These are phyloP conservation scores for Durotheca rogersii DNA, from an alignment of 495 filamentous ascomycete genomes.

Conservation along the genomic window DNA sequence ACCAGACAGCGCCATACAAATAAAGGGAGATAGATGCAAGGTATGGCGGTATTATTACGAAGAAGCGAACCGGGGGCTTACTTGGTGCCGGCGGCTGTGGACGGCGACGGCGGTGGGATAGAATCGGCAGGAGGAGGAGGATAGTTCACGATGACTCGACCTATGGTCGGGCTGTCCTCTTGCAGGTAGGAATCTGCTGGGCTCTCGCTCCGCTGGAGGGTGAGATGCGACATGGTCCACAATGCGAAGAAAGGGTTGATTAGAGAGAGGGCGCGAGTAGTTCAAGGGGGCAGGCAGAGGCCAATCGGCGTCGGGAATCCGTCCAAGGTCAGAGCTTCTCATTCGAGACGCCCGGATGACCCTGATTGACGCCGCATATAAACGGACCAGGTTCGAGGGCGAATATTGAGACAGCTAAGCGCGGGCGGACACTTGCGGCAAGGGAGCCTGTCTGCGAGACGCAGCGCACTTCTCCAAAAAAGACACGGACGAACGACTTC, in stretches of 20 bases:
- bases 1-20: neutral
- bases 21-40: neutral
- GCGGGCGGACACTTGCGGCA: conserved; percentile 24
- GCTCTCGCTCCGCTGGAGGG: conserved; percentile 42
- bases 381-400: conserved; percentile 27
- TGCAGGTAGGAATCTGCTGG: conserved; percentile 36
- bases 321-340: conserved; percentile 42
- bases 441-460: neutral
- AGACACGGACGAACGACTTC: neutral
- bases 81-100: conserved; percentile 16
- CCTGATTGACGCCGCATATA: conserved; percentile 54
- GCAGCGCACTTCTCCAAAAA: neutral
- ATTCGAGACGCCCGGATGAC: conserved; percentile 51
- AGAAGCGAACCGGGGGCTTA: conserved; percentile 12
- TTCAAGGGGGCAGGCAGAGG: conserved; percentile 19
- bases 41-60: neutral
- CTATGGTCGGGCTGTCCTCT: conserved; percentile 33
- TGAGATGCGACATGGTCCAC: conserved; percentile 50
- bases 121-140: conserved; percentile 23
- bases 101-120: conserved; percentile 14
- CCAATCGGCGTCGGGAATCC: conserved; percentile 31
- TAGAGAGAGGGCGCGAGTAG: too few species aligned
- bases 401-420: conserved; percentile 29
- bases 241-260: conserved; percentile 13
- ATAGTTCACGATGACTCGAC: conserved; percentile 35